Conservation (phyloP, 1,284 basidiomycete species). For the Paramarasmius palmivorus region DNA sequence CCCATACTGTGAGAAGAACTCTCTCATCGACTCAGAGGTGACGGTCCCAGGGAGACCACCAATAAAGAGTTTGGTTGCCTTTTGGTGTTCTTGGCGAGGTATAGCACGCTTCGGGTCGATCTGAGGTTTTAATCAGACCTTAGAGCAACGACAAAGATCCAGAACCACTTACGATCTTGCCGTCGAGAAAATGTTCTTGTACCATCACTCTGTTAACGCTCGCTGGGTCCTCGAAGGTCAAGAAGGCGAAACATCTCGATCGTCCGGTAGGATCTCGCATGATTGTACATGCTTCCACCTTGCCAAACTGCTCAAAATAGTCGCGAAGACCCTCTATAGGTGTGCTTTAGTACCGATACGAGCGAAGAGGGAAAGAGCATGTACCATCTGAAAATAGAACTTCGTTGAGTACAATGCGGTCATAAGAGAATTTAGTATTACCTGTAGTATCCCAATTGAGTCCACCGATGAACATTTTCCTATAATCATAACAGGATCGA, state of each 20-base stretch:
- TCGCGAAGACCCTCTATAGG: conserved; percentile 79
- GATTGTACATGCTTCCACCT: conserved; percentile 90
- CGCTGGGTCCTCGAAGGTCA: conserved; percentile 87
- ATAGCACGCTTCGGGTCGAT: conserved; percentile 99
- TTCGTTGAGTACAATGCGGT: no score
- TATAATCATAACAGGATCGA: conserved; percentile 39
- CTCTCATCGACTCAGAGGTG: conserved; percentile 91
- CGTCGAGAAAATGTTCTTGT: conserved; percentile 87
- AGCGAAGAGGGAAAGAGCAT: no score
- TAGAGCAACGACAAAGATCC: conserved; percentile 5
- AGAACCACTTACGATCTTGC: conserved; percentile 77
- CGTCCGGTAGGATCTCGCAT: conserved; percentile 92
- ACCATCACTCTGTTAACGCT: conserved; percentile 91
- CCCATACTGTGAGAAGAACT: conserved; percentile 90
- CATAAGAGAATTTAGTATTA: conserved; percentile 66
- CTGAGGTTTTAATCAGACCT: conserved; percentile 42
- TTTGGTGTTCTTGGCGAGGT: conserved; percentile 91
- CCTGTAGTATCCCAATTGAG: conserved; percentile 98
- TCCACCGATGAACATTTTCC: conserved; percentile 98
- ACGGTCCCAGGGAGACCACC: conserved; percentile 91
- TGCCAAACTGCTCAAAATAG: conserved; percentile 90
- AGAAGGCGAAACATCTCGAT: conserved; percentile 92
- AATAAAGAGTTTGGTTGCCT: conserved; percentile 93
- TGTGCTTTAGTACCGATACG: no score
- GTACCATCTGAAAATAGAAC: conserved; percentile 26